Evolutionary conservation across 257 asterid genomes (phyloP).

Genomic region (Ilex asprella): DNA sequence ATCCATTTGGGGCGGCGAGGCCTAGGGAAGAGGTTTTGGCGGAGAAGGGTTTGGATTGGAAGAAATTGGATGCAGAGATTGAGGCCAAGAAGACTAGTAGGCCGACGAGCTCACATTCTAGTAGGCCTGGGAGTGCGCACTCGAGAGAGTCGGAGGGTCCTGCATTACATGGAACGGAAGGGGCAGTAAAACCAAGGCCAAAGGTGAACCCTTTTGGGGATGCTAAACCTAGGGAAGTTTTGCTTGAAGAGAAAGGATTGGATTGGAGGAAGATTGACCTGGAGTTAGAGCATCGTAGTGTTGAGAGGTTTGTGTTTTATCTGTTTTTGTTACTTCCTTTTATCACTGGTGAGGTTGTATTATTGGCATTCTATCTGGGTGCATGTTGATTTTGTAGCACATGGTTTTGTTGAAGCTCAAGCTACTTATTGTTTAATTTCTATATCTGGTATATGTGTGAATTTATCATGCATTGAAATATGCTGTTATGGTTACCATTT

Average conservation of each 20-base stretch:
- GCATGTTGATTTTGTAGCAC: too few species aligned
- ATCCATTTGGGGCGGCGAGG: slow-evolving; percentile 94
- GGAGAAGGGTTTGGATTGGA: slow-evolving; percentile 96
- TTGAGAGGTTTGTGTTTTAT: slow-evolving; percentile 50
- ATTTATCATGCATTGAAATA: too few species aligned
- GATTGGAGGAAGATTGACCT: slow-evolving; percentile 96
- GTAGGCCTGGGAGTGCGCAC: slow-evolving; percentile 75
- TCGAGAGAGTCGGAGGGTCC: slow-evolving; percentile 47
- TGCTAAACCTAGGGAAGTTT: slow-evolving; percentile 95
- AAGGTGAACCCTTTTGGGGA: slow-evolving; percentile 93
- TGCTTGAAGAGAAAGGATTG: slow-evolving; percentile 86
- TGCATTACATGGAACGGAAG: slow-evolving; percentile 34
- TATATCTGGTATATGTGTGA: too few species aligned
- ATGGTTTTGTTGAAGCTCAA: too few species aligned
- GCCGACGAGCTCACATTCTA: slow-evolving; percentile 81
- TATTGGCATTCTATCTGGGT: too few species aligned
- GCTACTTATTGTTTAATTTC: too few species aligned
- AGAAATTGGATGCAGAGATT: slow-evolving; percentile 64
- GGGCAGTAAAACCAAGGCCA: slow-evolving; percentile 45
- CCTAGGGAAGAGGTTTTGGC: slow-evolving; percentile 96
- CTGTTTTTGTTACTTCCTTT: slow-evolving; percentile 3
- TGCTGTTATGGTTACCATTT: too few species aligned
- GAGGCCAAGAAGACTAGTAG: slow-evolving; percentile 69
- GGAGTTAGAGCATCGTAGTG: slow-evolving; percentile 68
- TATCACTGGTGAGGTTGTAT: background rate